phyloP scores from a whole-genome alignment of 768 basidiomycete species.

The Obba rivulosa region DNA sequence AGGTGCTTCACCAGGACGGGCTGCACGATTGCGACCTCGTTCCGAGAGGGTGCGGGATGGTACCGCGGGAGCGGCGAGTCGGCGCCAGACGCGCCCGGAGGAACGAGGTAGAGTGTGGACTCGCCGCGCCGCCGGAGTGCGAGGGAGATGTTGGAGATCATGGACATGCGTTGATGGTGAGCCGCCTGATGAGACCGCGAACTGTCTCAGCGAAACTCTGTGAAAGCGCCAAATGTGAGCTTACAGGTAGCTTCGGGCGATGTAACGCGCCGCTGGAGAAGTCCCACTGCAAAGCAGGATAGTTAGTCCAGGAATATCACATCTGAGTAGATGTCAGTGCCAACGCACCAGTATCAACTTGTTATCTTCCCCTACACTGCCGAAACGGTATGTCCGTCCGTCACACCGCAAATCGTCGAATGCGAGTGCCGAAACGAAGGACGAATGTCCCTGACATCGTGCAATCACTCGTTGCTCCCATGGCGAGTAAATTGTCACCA shows the following conservation, averaged over 20 bases:
- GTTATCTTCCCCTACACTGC: conserved; percentile 95
- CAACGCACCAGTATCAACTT: conserved; percentile 77
- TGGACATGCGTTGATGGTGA: conserved; percentile 70
- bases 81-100: conserved; percentile 28
- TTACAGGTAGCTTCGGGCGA: conserved; percentile 70
- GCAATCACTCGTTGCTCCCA: conserved; percentile 94
- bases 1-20: conserved; percentile 87
- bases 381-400: conserved; percentile 88
- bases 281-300: conserved; percentile 65
- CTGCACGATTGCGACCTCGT: conserved; percentile 85
- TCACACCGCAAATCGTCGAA: conserved; percentile 91
- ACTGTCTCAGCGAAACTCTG: neutral
- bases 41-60: conserved; percentile 86
- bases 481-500: conserved; percentile 90
- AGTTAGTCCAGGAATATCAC: conserved; percentile 1
- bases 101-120: conserved; percentile 53
- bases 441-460: conserved; percentile 94
- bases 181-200: conserved; percentile 39
- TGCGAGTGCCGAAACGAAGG: conserved; percentile 83
- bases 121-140: conserved; percentile 49
- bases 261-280: conserved; percentile 90
- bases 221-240: conserved; percentile 1
- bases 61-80: conserved; percentile 51
- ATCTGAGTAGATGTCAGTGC: neutral
- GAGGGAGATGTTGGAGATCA: conserved; percentile 75